phyloP scores from a whole-genome alignment of 2,329 filamentous ascomycete genomes.

The Rhynchosporium graminicola region DNA sequence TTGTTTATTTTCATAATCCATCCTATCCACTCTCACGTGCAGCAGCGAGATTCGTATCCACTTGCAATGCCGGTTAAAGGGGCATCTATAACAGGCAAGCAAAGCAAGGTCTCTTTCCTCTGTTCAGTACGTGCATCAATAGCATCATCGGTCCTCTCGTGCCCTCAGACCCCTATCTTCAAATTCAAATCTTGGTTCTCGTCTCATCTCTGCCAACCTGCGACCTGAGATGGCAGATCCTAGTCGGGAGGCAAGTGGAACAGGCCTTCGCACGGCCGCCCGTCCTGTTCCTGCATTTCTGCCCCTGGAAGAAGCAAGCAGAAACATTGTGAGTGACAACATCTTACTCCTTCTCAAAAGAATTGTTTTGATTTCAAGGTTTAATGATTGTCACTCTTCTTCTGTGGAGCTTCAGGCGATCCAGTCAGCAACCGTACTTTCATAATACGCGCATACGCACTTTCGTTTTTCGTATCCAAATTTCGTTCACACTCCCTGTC shows the following conservation, averaged over 20 bases:
- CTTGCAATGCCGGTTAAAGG: conserved; percentile 5
- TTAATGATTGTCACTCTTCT: neutral
- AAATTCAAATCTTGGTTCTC: neutral
- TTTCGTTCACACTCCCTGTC: conserved; percentile 10
- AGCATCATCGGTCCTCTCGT: neutral
- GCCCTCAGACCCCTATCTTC: neutral
- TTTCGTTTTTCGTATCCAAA: conserved; percentile 16
- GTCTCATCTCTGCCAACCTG: conserved; percentile 8
- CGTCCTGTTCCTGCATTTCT: conserved; percentile 10
- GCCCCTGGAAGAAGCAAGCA: conserved; percentile 4
- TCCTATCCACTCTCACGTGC: conserved; percentile 4
- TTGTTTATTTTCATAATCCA: too few relatives aligned
- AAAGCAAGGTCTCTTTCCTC: too few relatives aligned
- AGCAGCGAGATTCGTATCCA: neutral
- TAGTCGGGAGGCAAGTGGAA: neutral
- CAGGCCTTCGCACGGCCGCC: conserved; percentile 1
- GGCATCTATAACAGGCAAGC: neutral
- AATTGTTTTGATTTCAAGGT: neutral
- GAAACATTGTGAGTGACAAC: neutral
- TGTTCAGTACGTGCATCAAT: neutral
- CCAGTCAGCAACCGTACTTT: neutral
- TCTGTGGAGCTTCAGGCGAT: neutral
- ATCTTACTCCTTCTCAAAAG: neutral
- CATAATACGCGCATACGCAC: neutral
- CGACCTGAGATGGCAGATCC: neutral